Base-by-base conservation (phyloP, 1,139 yeast genomes). In the Kodamaea plutei region DNA sequence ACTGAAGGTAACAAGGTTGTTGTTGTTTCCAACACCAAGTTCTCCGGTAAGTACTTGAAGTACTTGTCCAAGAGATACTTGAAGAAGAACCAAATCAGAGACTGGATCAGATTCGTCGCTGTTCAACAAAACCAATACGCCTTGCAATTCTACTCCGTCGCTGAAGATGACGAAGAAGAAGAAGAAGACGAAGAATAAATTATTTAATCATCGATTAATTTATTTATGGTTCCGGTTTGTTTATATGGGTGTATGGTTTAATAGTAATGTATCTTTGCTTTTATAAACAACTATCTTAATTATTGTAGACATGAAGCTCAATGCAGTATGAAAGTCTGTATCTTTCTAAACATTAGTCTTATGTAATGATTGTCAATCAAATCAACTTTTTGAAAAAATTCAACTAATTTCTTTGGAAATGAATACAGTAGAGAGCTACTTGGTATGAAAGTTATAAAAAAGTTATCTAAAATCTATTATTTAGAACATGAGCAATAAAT, bases 1-100 rank as follows among this genome's bases (percentile, higher is more conserved):
- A 73, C 79, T 59, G 94, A 87, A 64, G 87, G 84, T 58, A 74
- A 76, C 69, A 78, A 79, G 73, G 88, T 85, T 62, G 81, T 91
- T 58, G 83, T 88, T 70, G 88, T 83, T 52, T 76, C 97, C 52
- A 78, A 83, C 73, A 73, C 94, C 72, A 83, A 87, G 76, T 91
- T 93, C 91, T 88, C 97, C 55, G 99, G 99, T 76, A 91, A 93
- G 78, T 91, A 91, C 95, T 84, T 88, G 71, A 91, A 91, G 79
- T 91, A 89, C 91, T 79, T 91, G 69, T 85, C 97, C 64, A 91
- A 91, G 88, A 89, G 94, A 81, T 91, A 87, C 93, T 85, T 91
- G 73, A 91, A 91, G 95, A 91, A 91, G 87, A 87, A 88, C 93
- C 94, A 85, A 75, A 84, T 89, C 77, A 84, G 93, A 79, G 98